Evolutionary conservation across 768 basidiomycete species (phyloP), one percentile per base, ranked within the genome.

Genomic region (Lactarius hengduanensis): DNA sequence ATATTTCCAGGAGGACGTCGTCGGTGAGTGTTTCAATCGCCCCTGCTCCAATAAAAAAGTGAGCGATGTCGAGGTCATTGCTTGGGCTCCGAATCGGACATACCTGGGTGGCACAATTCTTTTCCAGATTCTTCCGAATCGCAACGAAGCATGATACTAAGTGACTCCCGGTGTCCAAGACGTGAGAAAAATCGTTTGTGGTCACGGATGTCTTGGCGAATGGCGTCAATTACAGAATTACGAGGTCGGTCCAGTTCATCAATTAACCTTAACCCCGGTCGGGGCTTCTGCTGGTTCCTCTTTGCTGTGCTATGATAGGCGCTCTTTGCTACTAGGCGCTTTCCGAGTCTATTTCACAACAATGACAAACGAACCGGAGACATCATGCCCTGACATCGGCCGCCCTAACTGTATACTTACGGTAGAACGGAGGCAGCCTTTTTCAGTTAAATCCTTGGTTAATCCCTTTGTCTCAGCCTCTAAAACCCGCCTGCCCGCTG

Each of bases 1-100:
- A 60, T n/a, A 66, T 54, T 8, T n/a, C 36, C 15, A 63, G 34
- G 18, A 59, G 61, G 38, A 59, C 26, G 8, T 43, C 38, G 30
- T 45, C 55, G 13, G 56, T 13, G 45, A 50, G 40, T 10, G 4
- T 38, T 38, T 26, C n/a, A 56, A 54, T 28, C 32, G 20, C 13
- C 34, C 10, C 34, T 53, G n/a, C 5, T 60, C 22, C 50, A 26
- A 53, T 53, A 13, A 6, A 50, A 15, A 53, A 13, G 50, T 53
- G 26, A 28, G 50, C 50, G 50, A 26, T 26, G 2, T 6, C 11
- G 41, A 7, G 16, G 41, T 41, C 7, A 4, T 22, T 13, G 22
- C 47, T 50, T 50, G 47, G 5, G 22, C 22, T 22, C 47, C 11
- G 47, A 11, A 50, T 50, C 47, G 13, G 47, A 22, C 47, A 22